A percentile compares a stretch with the other conserved stretches of the same genome.
These are phyloP conservation scores for Neofusicoccum umdonicola DNA, from an alignment of 2,329 filamentous ascomycete genomes.

Conservation along the genomic window DNA sequence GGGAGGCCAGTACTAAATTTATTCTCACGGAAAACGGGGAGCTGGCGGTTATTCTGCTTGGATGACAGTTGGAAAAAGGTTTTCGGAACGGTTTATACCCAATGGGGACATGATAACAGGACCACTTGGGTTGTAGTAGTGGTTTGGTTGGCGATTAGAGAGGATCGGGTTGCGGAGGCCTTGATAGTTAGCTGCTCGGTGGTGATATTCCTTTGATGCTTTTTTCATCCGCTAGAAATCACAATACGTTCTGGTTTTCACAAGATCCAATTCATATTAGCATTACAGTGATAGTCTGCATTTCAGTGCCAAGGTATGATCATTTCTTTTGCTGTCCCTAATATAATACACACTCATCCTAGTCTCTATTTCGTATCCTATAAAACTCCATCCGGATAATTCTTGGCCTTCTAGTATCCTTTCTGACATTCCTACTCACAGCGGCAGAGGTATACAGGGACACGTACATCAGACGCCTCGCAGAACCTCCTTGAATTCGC, in stretches of 20 bases:
- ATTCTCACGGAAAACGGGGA: background rate
- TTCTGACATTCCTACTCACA: too few relatives aligned
- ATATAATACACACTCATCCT: too few relatives aligned
- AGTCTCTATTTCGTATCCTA: too few relatives aligned
- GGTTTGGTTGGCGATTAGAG: background rate
- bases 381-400: too few relatives aligned
- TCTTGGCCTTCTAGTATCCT: too few relatives aligned
- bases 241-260: background rate
- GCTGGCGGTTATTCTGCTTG: background rate
- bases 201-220: background rate
- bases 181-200: background rate
- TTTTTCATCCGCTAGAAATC: background rate
- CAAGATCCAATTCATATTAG: too few relatives aligned
- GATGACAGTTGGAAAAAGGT: background rate
- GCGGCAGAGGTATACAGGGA: too few relatives aligned
- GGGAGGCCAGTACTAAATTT: constrained; percentile 16
- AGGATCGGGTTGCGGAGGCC: background rate
- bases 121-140: background rate
- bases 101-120: background rate
- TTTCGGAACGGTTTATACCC: background rate
- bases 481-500: too few relatives aligned
- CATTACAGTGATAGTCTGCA: too few relatives aligned
- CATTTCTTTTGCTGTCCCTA: too few relatives aligned
- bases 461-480: too few relatives aligned
- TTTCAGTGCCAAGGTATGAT: too few relatives aligned